Evolutionary conservation across 2,329 filamentous ascomycete genomes (phyloP), one percentile per base, ranked within the genome.

Genomic region (Zymoseptoria tritici): DNA sequence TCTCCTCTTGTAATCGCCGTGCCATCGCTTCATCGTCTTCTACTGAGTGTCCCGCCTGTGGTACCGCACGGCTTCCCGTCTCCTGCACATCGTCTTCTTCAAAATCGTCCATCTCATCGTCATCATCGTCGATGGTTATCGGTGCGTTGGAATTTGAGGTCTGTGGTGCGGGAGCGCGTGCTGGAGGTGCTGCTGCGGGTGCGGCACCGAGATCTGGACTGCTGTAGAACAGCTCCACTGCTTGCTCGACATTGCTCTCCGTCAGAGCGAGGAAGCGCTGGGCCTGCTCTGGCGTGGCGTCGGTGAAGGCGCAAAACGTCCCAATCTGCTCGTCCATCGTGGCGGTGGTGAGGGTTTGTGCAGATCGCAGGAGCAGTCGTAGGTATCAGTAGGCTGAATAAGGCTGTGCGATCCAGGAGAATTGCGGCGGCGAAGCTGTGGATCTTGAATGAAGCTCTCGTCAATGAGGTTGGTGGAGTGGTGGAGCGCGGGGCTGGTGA

Each of bases 11-110:
- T 61, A 99, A 75, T 59, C 90, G 85, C 73, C 92, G 85, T 6
- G 94, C 94, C 86, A 97, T 93, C 51, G 90, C 92, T 56, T 91
- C 92, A 70, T 99, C 94, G 69, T 96, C 91, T 64, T 97, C 92
- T 80, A 75, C 58, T 22, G 67, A 62, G 11, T 61, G 61, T 1
- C 62, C 61, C 36, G 62, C 64, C n/a, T 69, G 60, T 46, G 52
- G 57, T 29, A 71, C 70, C 24, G 73, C 66, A 50, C 70, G 65
- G 51, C 70, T 71, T 20, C 64, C 67, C 5, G 58, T 62, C 42
- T 67, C 64, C 58, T 67, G 59, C 51, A 68, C 62, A 54, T 69
- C 55, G 63, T 76, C 74, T 57, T 77, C 74, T 36, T 72, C 61
- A 63, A 75, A 73, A 57, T 76, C 73, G 24, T 70, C 57, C 58